Evolutionary conservation across 1,284 basidiomycete species (phyloP).

Genomic region (Microbotryomycetes sp.): DNA sequence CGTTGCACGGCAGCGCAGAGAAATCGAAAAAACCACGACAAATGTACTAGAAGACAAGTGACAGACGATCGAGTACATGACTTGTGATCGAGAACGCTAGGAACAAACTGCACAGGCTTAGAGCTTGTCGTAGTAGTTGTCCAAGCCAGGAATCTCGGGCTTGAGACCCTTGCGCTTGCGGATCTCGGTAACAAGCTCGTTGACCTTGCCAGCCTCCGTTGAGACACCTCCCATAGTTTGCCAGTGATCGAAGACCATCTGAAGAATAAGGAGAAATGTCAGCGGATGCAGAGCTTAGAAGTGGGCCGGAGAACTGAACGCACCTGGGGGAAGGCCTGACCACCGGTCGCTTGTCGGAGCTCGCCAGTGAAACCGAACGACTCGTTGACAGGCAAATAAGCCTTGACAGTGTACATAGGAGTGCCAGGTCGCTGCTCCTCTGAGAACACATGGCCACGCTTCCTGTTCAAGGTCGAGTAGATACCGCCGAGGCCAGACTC

Average conservation of each 20-base stretch:
- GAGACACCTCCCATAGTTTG: slow-evolving; percentile 44
- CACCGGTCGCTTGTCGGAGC: slow-evolving; percentile 82
- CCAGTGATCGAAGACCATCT: slow-evolving; percentile 84
- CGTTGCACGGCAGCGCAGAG: too few relatives aligned
- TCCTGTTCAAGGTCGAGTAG: slow-evolving; percentile 87
- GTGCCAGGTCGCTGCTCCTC: slow-evolving; percentile 97
- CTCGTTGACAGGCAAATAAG: slow-evolving; percentile 92
- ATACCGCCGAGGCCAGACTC: slow-evolving; percentile 98
- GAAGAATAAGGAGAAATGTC: slow-evolving; percentile 14
- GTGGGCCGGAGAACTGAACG: slow-evolving; percentile 24
- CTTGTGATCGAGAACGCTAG: too few relatives aligned
- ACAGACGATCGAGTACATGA: too few relatives aligned
- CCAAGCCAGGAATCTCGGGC: slow-evolving; percentile 70
- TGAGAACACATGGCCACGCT: slow-evolving; percentile 96
- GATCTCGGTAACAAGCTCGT: slow-evolving; percentile 74
- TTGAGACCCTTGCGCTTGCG: slow-evolving; percentile 90
- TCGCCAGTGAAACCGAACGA: slow-evolving; percentile 99
- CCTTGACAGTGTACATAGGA: slow-evolving; percentile 95
- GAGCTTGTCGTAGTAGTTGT: slow-evolving; percentile 66
- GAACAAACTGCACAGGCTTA: too few relatives aligned
- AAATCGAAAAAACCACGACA: too few relatives aligned
- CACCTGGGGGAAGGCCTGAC: slow-evolving; percentile 93
- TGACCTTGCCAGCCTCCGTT: slow-evolving; percentile 78
- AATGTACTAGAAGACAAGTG: too few relatives aligned
- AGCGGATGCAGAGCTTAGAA: too few relatives aligned